Conservation (phyloP, 495 filamentous ascomycete genomes). For the Choiromyces venosus region DNA sequence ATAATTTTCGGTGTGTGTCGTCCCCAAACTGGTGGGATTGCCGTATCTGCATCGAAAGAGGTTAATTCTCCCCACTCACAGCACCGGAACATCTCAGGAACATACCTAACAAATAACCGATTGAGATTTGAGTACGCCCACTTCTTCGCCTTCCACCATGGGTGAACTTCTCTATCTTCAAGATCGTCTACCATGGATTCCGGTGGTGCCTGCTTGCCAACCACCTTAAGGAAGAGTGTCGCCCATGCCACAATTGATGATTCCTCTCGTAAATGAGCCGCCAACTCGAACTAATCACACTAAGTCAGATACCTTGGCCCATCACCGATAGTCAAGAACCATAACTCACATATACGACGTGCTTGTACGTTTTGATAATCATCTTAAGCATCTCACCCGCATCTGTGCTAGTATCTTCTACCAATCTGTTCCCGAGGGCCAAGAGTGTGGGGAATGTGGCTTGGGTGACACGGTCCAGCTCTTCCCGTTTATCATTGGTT, state of each 20-base stretch:
- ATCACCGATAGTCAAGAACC: constrained; percentile 3
- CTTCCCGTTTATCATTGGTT: constrained; percentile 66
- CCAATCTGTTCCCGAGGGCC: constrained; percentile 75
- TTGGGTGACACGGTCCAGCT: constrained; percentile 92
- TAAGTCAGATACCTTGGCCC: constrained; percentile 17
- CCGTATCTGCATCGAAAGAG: constrained; percentile 61
- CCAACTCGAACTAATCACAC: constrained; percentile 72
- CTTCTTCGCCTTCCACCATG: constrained; percentile 99
- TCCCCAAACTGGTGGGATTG: constrained; percentile 65
- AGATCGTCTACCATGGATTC: constrained; percentile 73
- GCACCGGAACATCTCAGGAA: constrained; percentile 9
- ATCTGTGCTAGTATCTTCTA: constrained; percentile 83
- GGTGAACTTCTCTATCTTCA: constrained; percentile 81
- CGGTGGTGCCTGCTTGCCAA: constrained; percentile 76
- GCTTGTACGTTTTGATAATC: constrained; percentile 92
- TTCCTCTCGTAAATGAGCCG: constrained; percentile 66
- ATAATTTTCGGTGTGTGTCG: constrained; percentile 63
- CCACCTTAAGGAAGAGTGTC: constrained; percentile 81
- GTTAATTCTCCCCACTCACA: constrained; percentile 10
- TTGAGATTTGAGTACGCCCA: constrained; percentile 98
- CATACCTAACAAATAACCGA: constrained; percentile 83
- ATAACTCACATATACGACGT: constrained; percentile 83
- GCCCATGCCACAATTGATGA: constrained; percentile 89
- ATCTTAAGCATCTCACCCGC: constrained; percentile 95
- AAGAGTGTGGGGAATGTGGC: constrained; percentile 86